These are phyloP conservation scores for Cubamyces sp. DNA, from an alignment of 768 basidiomycete species.

Conservation along the genomic window DNA sequence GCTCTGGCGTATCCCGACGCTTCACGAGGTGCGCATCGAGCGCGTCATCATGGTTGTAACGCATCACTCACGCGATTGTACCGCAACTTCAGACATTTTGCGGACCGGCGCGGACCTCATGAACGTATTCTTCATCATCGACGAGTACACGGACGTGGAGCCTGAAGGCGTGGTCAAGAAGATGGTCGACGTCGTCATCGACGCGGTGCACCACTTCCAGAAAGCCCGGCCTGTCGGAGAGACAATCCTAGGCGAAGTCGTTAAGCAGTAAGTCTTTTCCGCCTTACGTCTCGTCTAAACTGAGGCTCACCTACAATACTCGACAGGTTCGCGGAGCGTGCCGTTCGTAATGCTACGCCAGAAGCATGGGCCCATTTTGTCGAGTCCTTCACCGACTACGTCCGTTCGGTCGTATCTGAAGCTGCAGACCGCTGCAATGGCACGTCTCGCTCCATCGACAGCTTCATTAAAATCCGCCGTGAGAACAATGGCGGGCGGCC, in stretches of 20 bases:
- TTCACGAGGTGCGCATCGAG: constrained; percentile 13
- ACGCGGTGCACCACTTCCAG: constrained; percentile 31
- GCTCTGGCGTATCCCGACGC: constrained; percentile 19
- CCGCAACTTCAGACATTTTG: constrained; percentile 4
- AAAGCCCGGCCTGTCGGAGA: constrained; percentile 31
- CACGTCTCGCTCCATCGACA: constrained; percentile 27
- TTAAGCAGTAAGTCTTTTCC: constrained; percentile 26
- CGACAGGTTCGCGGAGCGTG: constrained; percentile 19
- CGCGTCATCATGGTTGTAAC: background rate
- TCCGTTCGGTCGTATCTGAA: constrained; percentile 30
- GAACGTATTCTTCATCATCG: constrained; percentile 34
- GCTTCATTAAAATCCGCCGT: constrained; percentile 32
- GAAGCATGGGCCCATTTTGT: constrained; percentile 27
- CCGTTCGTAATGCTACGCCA: constrained; percentile 12
- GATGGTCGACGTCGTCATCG: constrained; percentile 27
- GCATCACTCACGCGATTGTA: background rate
- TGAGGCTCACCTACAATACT: background rate
- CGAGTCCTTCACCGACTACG: constrained; percentile 29
- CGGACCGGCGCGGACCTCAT: constrained; percentile 28
- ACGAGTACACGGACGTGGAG: constrained; percentile 32
- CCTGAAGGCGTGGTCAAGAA: constrained; percentile 15
- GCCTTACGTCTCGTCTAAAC: background rate
- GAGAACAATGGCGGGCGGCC: constrained; percentile 31
- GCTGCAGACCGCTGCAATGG: constrained; percentile 29
- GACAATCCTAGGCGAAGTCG: constrained; percentile 28